Evolutionary conservation across 345 rosid species (phyloP).

Genomic region (Gossypium rotundifolium): DNA sequence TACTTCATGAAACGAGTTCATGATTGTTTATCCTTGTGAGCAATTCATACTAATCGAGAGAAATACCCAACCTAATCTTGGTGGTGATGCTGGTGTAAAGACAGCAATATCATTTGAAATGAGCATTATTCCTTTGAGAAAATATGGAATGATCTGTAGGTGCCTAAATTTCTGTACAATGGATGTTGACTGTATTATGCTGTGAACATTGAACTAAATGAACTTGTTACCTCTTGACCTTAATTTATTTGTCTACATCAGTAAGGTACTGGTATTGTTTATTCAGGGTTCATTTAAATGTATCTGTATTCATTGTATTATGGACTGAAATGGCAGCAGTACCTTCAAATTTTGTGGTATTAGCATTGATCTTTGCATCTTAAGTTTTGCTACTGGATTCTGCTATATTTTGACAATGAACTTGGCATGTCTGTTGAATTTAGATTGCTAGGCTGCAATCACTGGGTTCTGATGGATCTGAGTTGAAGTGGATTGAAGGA

Average conservation of each 20-base stretch:
- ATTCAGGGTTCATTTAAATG: background rate
- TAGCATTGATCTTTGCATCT: background rate
- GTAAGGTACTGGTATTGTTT: background rate
- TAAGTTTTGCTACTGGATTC: conserved; percentile 3
- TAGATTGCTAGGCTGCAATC: conserved; percentile 71
- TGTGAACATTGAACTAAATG: background rate
- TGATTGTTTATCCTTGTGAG: no score
- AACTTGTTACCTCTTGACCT: background rate
- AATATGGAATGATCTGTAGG: background rate
- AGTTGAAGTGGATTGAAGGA: conserved; percentile 64
- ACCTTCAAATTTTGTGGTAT: background rate
- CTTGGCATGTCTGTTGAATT: background rate
- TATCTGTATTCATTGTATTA: background rate
- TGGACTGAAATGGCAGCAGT: background rate
- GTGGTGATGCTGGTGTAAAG: background rate
- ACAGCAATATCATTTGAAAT: background rate
- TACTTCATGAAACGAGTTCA: no score
- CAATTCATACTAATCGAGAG: no score
- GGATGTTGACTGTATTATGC: background rate
- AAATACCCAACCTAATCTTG: background rate
- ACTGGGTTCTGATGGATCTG: conserved; percentile 37
- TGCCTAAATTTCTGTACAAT: background rate
- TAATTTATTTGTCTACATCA: background rate
- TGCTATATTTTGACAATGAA: background rate
- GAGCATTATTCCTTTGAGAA: background rate